Conservation (phyloP, 176 grass and related monocot genomes). For the Eleusine indica region DNA sequence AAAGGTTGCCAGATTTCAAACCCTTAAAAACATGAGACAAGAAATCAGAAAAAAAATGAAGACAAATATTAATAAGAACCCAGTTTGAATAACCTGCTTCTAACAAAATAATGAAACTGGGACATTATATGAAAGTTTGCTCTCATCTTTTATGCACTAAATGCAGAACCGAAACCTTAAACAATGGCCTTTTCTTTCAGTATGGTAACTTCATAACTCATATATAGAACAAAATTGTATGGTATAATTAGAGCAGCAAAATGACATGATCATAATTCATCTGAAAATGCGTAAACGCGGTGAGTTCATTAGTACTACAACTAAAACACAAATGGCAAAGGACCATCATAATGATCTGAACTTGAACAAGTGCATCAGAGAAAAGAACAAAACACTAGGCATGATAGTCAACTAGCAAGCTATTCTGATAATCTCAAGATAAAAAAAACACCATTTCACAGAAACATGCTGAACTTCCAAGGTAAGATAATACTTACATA, state of each 20-base stretch:
- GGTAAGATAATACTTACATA: conserved; percentile 55
- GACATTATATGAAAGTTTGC: not conserved
- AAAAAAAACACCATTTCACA: not conserved
- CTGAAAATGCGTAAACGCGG: not conserved
- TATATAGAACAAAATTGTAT: no score
- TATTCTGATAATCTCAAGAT: not conserved
- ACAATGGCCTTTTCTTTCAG: not conserved
- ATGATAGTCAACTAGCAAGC: no score
- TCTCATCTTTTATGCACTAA: not conserved
- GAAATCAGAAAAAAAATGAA: not conserved
- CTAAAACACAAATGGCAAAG: not conserved
- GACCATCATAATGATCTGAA: no score
- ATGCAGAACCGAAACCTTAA: not conserved
- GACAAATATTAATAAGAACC: not conserved
- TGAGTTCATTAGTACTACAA: not conserved
- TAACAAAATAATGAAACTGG: not conserved
- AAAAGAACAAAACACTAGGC: no score
- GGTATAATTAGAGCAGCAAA: no score
- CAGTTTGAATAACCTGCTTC: not conserved
- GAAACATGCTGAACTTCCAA: not conserved
- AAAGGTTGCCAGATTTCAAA: not conserved
- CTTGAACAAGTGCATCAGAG: no score
- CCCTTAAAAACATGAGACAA: not conserved
- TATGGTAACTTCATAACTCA: not conserved
- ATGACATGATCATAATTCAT: not conserved